Percentiles rank a stretch among this genome's conserved stretches.
These are phyloP conservation scores for Monosporascus sp. DNA, from an alignment of 2,329 filamentous ascomycete species.

Conservation along the genomic window DNA sequence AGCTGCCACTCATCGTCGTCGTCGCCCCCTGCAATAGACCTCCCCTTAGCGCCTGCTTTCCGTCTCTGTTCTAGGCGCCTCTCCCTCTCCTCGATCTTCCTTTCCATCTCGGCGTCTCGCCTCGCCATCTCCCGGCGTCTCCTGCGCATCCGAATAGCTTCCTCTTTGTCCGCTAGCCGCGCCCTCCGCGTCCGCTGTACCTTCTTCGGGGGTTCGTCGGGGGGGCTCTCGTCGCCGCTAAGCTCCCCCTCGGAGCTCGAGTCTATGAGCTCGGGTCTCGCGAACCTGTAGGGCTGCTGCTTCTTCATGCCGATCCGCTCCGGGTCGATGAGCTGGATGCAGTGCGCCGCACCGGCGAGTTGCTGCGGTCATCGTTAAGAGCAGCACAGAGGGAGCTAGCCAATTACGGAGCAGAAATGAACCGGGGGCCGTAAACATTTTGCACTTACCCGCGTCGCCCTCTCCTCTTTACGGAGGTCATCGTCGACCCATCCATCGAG, in stretches of 20 bases:
- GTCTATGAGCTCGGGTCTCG: not conserved
- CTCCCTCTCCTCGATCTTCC: no score
- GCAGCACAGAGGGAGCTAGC: not conserved
- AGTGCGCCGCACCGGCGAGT: slow-evolving; percentile 13
- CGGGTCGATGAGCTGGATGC: slow-evolving; percentile 9
- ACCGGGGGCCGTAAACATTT: no score
- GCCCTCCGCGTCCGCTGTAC: no score
- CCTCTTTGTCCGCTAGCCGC: no score
- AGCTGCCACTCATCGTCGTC: not conserved
- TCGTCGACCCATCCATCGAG: not conserved
- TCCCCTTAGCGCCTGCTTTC: no score
- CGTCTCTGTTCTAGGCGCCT: no score
- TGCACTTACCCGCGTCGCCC: slow-evolving; percentile 1
- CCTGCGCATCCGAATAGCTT: no score
- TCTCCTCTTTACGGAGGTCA: slow-evolving; percentile 1
- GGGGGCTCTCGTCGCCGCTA: slow-evolving; percentile 11
- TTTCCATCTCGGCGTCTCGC: no score
- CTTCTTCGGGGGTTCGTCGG: not conserved
- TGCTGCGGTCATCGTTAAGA: slow-evolving; percentile 2
- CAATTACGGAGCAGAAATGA: not conserved
- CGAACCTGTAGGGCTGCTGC: slow-evolving; percentile 2
- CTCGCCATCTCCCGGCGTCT: no score
- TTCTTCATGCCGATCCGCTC: not conserved
- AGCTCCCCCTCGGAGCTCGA: slow-evolving; percentile 5
- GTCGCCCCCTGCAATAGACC: no score